Base-by-base conservation (phyloP, 495 filamentous ascomycete species). In the Penicillium paxilli region DNA sequence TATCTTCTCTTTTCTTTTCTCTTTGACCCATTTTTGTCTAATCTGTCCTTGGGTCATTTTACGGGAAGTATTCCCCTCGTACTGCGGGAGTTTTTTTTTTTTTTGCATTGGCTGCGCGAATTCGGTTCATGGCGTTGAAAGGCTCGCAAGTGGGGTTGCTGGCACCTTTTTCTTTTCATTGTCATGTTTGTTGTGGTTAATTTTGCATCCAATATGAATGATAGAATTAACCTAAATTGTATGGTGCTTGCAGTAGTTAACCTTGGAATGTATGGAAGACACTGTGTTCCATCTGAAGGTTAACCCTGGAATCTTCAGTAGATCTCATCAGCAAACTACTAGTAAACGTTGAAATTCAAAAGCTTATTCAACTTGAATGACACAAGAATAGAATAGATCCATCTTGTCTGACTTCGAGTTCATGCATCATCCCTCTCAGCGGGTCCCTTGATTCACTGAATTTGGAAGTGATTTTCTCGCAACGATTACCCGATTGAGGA, bases 21-120 rank as follows among this genome's bases (percentile, higher is more conserved):
- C n/a, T n/a, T n/a, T n/a, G n/a, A n/a, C 48, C 35, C 8, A 38
- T 46, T 23, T 40, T 30, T 51, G 46, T 54, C 44, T 59, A 49
- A 54, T 62, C 54, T 51, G 38, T 52, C 35, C 24, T 35, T 16
- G 24, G 37, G 26, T 44, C 33, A 51, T 38, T 16, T 19, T 22
- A 14, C 14, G 35, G 30, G 9, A 3, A 28, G 33, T 41, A 14
- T 21, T 38, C 32, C 19, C 9, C 41, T 30, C 17, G 30, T 35
- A 51, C 37, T 23, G 28, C 24, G 26, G 47, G 51, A 56, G 41
- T 38, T 38, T 35, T 14, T n/a, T 35, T 35, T n/a, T 35, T 57
- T 55, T 20, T 56, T 64, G 58, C 55, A 62, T 64, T 58, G 45
- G 45, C 51, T 63, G 52, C 47, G 54, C 52, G 58, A 51, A 30